These are phyloP conservation scores for Tylopilus sp. DNA, from an alignment of 768 basidiomycete genomes.

Conservation along the genomic window DNA sequence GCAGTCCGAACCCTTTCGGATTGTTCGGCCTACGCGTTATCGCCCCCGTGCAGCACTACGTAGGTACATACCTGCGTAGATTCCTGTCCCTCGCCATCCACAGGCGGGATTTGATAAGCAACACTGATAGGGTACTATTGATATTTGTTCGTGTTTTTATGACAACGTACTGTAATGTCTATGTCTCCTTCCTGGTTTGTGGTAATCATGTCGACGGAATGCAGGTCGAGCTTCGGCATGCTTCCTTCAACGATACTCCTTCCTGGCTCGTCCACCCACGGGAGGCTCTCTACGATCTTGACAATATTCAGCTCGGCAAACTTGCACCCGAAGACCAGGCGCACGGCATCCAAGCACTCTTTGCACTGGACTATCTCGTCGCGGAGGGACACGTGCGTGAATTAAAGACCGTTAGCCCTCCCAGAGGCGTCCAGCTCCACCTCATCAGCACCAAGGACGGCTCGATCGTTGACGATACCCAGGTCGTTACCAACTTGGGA, in stretches of 20 bases:
- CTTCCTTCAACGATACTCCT: conserved; percentile 82
- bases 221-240: too few species aligned
- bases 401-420: conserved; percentile 54
- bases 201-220: too few species aligned
- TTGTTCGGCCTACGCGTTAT: too few species aligned
- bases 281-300: conserved; percentile 86
- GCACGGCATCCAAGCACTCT: conserved; percentile 66
- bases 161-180: too few species aligned
- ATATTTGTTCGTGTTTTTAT: too few species aligned
- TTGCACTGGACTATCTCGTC: conserved; percentile 87
- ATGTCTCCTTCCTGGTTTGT: too few species aligned
- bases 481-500: conserved; percentile 90
- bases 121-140: too few species aligned
- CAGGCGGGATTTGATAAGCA: too few species aligned
- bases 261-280: conserved; percentile 94
- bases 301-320: conserved; percentile 85
- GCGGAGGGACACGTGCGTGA: conserved; percentile 96
- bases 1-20: too few species aligned
- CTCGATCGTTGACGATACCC: conserved; percentile 72
- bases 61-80: too few species aligned
- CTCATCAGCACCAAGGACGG: conserved; percentile 48
- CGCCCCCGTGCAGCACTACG: too few species aligned
- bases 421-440: conserved; percentile 89
- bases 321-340: conserved; percentile 53
- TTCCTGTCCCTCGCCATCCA: too few species aligned